Conservation (phyloP, 2,329 filamentous ascomycete species). For the Fusarium fujikuroi region DNA sequence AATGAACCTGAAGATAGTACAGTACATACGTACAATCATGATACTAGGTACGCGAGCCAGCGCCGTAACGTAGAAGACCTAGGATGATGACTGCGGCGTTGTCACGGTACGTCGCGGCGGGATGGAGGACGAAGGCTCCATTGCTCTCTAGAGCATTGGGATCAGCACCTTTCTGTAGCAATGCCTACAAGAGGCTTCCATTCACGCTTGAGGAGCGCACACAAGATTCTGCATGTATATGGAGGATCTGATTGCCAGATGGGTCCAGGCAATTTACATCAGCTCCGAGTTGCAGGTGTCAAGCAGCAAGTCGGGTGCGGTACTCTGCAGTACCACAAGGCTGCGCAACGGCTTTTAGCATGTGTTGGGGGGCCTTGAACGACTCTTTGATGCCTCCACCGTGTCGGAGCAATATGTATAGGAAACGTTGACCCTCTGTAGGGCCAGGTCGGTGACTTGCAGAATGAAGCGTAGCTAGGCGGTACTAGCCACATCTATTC, state of each 20-base stretch:
- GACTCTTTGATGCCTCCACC: fast-evolving
- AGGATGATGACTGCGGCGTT: fast-evolving
- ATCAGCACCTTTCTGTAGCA: no score
- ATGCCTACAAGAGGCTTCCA: neutral
- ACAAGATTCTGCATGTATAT: neutral
- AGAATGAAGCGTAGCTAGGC: no score
- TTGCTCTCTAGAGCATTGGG: neutral
- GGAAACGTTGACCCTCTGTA: no score
- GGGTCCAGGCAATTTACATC: neutral
- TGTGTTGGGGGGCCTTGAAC: fast-evolving
- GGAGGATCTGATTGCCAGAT: neutral
- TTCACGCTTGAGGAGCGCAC: neutral
- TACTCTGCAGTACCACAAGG: neutral
- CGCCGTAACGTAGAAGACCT: neutral
- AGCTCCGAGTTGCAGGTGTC: neutral
- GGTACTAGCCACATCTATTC: no score
- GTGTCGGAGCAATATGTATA: neutral
- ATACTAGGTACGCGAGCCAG: neutral
- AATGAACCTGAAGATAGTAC: neutral
- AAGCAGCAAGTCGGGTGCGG: fast-evolving
- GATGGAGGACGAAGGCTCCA: fast-evolving
- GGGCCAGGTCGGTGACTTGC: no score
- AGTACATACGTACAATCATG: fast-evolving
- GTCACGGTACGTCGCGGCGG: neutral
- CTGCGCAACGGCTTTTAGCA: neutral